These are phyloP conservation scores for Lipomyces yarrowii DNA, from an alignment of 1,139 yeast genomes.

Conservation along the genomic window DNA sequence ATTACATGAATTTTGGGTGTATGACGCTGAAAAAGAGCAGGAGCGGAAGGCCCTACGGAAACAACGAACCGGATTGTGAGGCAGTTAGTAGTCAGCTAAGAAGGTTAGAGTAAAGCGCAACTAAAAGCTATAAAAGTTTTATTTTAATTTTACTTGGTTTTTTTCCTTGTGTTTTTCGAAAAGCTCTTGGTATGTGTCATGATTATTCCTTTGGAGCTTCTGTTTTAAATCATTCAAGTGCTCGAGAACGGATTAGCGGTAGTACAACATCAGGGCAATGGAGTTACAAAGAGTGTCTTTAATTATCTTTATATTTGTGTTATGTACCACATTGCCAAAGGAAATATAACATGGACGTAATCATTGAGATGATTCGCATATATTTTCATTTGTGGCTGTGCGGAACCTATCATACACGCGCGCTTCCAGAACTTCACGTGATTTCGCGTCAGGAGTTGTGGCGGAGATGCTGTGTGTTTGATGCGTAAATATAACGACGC, in stretches of 20 bases:
- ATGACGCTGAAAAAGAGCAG: slow-evolving; percentile 30
- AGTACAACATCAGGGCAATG: not conserved
- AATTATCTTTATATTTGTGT: not conserved
- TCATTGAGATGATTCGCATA: not conserved
- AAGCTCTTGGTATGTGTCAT: not conserved
- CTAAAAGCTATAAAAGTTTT: not conserved
- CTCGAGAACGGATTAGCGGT: not conserved
- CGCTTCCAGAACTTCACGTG: not conserved
- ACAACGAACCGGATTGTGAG: slow-evolving; percentile 25
- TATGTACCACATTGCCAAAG: not conserved
- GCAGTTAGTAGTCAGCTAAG: not conserved
- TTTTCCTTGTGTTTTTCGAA: not conserved
- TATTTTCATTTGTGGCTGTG: not conserved
- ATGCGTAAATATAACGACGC: not conserved
- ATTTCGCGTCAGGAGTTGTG: not conserved
- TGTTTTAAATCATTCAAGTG: not conserved
- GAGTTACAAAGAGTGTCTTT: not conserved
- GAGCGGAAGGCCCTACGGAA: slow-evolving; percentile 21
- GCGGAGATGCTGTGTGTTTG: not conserved
- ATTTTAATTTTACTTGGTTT: not conserved
- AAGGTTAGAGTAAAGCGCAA: not conserved
- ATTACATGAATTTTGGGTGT: slow-evolving; percentile 81
- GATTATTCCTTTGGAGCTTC: not conserved
- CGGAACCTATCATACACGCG: not conserved
- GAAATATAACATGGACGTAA: not conserved